Base-by-base conservation (phyloP, 768 basidiomycete species). In the Boletus huronensis region DNA sequence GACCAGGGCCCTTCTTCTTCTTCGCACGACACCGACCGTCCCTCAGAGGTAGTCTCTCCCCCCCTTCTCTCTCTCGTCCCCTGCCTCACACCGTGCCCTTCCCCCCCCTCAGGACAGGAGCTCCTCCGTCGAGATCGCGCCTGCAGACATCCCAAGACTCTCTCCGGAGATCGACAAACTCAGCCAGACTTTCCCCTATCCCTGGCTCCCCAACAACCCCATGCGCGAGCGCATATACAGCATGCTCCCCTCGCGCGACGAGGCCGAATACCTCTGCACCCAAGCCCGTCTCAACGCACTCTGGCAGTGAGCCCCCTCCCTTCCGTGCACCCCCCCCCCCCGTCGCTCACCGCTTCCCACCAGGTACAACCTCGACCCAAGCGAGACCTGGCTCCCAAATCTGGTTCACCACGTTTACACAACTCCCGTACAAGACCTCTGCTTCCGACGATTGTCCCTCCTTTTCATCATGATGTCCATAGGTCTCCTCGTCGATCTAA, bases 391-490 rank as follows among this genome's bases (percentile, higher is more conserved):
- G 71, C 75, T 87, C 38, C 82, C 84, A 38, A 85, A 87, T 66
- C 75, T 87, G 40, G 69, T 87, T 4, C 81, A 84, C 62, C 84
- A 86, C 66, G 82, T 84, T 57, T 88, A 87, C 67, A 77, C 77
- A 32, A 81, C 80, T 6, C 76, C 79, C 35, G 76, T 85, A 39
- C 76, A 82, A 64, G 77, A 81, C 44, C 74, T 87, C 49, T 81
- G 82, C 59, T 85, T 87, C 40, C 76, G 87, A 60, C 76, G 85
- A 39, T 76, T 88, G 6, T 83, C 86, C 5, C 75, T 88, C 13
- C 73, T 88, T 34, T 75, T 87, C 58, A 86, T 88, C 78, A 79
- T 88, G 62, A 79, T 89, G 54, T 83, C 87, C 26, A 84, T 88
- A 45, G 87, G 87, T 23, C 82, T 82, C 17, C 75, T 85, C 16